Base-by-base conservation (phyloP, 2,329 filamentous ascomycete species). In the Lecanosticta acicola region DNA sequence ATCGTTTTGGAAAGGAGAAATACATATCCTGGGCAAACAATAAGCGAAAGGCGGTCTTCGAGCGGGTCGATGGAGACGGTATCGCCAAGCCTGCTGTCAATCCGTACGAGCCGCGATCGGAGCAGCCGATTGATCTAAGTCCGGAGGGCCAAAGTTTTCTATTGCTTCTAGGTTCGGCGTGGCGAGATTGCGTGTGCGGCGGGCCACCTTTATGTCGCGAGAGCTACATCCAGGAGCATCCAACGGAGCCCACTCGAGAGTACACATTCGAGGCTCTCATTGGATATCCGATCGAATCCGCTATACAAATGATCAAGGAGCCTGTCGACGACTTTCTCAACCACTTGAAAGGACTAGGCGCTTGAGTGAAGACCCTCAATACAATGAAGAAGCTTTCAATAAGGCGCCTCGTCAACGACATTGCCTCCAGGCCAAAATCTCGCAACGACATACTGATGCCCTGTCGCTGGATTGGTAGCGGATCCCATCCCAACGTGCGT, bases 111-210 rank as follows among this genome's bases (percentile, higher is more conserved):
- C 68, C 64, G 55, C 41, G 46, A 14, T 63, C 68, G 41, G 53
- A 33, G 9, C 35, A 45, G 1, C 38, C 38, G 9, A 38, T 32
- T 3, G 44, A 42, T 3, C 57, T 65, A 5, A 68, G 62, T 44
- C 66, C 71, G 0, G 70, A 74, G 51, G 70, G 66, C 2, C 66
- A 72, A 56, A 67, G 63, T 32, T 74, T 74, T 52, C 61, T 69
- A 1, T 57, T 74, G 4, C 49, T 72, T 42, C 45, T 74, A 55
- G 66, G 67, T 42, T 60, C 70, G 19, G 71, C 71, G 3, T 67
- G 68, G 49, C 55, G 69, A 38, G 71, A 74, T 47, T 70, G 64
- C 39, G 55, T 62, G 7, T 62, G 57, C 20, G 39, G 47, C 33
- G 55, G 54, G 5, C 26, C 24, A 13, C 33, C 33, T 16, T 32